Percentiles rank a stretch among this genome's conserved stretches.
These are phyloP conservation scores for Entomortierella beljakovae DNA, from an alignment of 192 early-diverging fungal species.

Conservation along the genomic window DNA sequence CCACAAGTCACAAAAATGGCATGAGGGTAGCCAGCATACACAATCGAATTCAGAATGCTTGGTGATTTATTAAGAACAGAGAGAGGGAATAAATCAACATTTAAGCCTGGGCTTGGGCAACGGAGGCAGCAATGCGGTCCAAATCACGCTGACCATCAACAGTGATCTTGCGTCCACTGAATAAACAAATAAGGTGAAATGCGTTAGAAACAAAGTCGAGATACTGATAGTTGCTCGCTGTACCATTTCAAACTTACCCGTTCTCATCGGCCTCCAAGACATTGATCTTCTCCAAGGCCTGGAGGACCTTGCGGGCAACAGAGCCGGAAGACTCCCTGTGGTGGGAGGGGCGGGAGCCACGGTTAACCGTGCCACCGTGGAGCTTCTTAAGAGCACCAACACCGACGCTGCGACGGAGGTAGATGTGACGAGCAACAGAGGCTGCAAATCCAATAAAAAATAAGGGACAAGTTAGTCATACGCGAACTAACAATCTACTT, in stretches of 20 bases:
- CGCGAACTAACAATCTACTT: neutral
- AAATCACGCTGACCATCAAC: constrained; percentile 98
- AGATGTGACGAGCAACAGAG: constrained; percentile 96
- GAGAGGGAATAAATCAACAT: constrained; percentile 29
- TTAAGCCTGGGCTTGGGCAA: constrained; percentile 51
- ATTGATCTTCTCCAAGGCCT: constrained; percentile 98
- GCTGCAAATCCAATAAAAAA: constrained; percentile 55
- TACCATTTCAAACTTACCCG: constrained; percentile 57
- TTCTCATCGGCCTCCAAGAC: constrained; percentile 91
- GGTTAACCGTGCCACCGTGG: constrained; percentile 92
- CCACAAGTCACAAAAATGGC: no score
- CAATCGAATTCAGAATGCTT: constrained; percentile 27
- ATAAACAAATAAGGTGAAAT: neutral
- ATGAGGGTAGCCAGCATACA: constrained; percentile 12
- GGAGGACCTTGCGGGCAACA: constrained; percentile 93
- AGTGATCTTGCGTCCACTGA: constrained; percentile 94
- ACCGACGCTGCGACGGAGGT: constrained; percentile 93
- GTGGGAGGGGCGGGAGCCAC: constrained; percentile 94
- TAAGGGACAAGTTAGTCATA: neutral
- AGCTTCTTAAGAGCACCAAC: constrained; percentile 94
- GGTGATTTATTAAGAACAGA: constrained; percentile 29
- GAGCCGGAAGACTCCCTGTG: constrained; percentile 87
- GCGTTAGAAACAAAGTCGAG: neutral
- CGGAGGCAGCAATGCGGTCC: constrained; percentile 90
- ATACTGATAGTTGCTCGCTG: neutral